Percentiles rank a stretch among this genome's conserved stretches.
These are phyloP conservation scores for Coniochaeta ligniaria DNA, from an alignment of 2,329 filamentous ascomycete genomes.

Conservation along the genomic window DNA sequence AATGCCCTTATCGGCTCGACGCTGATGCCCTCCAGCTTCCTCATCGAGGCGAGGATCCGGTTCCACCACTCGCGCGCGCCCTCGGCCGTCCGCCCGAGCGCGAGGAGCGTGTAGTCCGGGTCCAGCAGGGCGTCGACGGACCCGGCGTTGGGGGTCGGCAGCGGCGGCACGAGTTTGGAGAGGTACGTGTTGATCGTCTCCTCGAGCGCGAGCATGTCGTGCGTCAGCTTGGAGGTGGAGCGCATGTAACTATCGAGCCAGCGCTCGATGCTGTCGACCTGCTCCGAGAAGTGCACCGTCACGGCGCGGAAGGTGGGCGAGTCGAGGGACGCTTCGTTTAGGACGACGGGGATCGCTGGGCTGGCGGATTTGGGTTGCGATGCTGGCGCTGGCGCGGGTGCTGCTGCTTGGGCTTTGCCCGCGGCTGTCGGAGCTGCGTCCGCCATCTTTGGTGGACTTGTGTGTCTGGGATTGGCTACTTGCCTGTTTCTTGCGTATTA, in stretches of 20 bases:
- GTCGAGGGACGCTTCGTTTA: constrained; percentile 94
- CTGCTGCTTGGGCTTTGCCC: neutral
- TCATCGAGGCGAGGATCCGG: constrained; percentile 64
- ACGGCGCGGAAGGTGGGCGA: constrained; percentile 92
- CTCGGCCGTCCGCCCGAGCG: constrained; percentile 78
- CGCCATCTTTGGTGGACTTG: neutral
- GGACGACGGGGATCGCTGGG: constrained; percentile 62
- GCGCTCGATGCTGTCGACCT: constrained; percentile 83
- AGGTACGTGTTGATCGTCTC: constrained; percentile 72
- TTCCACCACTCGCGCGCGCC: constrained; percentile 84
- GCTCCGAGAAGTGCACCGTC: constrained; percentile 79
- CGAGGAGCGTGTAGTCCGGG: constrained; percentile 88
- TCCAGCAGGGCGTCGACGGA: constrained; percentile 82
- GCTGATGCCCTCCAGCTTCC: constrained; percentile 68
- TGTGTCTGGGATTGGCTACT: neutral
- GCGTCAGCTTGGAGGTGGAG: constrained; percentile 46
- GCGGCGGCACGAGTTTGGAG: constrained; percentile 58
- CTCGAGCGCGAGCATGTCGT: constrained; percentile 68
- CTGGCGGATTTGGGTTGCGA: constrained; percentile 15
- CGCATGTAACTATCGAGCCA: constrained; percentile 68
- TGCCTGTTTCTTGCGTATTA: neutral
- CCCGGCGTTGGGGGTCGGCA: constrained; percentile 34
- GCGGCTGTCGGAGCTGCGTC: neutral
- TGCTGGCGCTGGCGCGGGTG: constrained; percentile 5
- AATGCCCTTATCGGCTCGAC: constrained; percentile 79